Evolutionary conservation across 2,329 filamentous ascomycete genomes (phyloP).

Genomic region (Aspergillus versicolor): DNA sequence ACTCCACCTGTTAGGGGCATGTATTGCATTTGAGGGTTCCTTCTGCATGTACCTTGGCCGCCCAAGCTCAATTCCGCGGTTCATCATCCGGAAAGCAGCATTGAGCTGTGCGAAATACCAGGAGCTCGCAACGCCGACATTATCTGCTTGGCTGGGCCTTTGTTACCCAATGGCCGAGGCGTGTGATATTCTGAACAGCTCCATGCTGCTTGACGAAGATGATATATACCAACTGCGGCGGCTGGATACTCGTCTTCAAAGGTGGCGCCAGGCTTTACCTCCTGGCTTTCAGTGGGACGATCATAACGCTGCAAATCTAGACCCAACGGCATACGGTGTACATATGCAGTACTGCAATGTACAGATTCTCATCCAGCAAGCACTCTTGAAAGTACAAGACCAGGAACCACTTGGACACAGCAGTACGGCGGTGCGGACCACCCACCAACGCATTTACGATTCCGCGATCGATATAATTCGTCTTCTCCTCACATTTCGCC

Average conservation of each 20-base stretch:
- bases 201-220: not conserved
- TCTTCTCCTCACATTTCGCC: not conserved
- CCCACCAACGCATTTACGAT: not conserved
- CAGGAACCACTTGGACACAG: not conserved
- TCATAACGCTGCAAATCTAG: not conserved
- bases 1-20: not conserved
- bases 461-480: not conserved
- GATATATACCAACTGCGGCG: not conserved
- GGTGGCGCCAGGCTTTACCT: not conserved
- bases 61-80: not conserved
- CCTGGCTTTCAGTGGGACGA: not conserved
- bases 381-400: not conserved
- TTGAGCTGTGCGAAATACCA: not conserved
- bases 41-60: not conserved
- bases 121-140: not conserved
- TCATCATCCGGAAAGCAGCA: not conserved
- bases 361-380: not conserved
- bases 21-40: not conserved
- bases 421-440: not conserved
- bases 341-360: not conserved
- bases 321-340: not conserved
- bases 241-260: not conserved
- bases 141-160: not conserved
- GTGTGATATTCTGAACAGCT: not conserved
- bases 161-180: not conserved